phyloP scores from a whole-genome alignment of 495 filamentous ascomycete genomes.

The Talaromyces proteolyticus region DNA sequence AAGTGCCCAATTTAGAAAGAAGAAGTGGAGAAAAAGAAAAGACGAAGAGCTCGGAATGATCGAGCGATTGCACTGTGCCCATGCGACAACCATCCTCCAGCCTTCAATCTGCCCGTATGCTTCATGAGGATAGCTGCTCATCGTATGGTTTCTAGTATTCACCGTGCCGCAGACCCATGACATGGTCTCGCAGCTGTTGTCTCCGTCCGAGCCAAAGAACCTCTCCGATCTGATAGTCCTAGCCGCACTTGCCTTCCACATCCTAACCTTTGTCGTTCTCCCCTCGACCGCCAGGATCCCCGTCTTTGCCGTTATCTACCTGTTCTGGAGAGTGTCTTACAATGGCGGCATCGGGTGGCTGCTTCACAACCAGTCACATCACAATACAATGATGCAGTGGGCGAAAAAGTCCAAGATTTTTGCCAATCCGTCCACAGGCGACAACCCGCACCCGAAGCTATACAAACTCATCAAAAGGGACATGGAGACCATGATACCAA shows the following conservation, averaged over 20 bases:
- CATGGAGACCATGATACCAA: slow-evolving; percentile 87
- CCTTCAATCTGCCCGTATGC: too few species aligned
- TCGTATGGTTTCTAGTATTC: slow-evolving; percentile 61
- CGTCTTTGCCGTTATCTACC: slow-evolving; percentile 71
- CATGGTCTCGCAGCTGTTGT: slow-evolving; percentile 96
- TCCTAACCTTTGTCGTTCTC: slow-evolving; percentile 64
- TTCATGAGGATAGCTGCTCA: too few species aligned
- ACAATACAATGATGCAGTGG: slow-evolving; percentile 81
- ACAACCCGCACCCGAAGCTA: slow-evolving; percentile 73
- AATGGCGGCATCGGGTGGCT: slow-evolving; percentile 92
- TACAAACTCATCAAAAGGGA: slow-evolving; percentile 81
- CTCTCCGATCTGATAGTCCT: slow-evolving; percentile 77
- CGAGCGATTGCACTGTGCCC: too few species aligned
- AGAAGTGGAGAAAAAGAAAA: neutral
- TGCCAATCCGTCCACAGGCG: slow-evolving; percentile 70
- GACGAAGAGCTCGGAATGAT: too few species aligned
- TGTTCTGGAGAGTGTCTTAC: slow-evolving; percentile 90
- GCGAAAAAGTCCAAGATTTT: slow-evolving; percentile 80
- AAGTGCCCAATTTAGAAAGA: slow-evolving; percentile 31
- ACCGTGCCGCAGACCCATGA: slow-evolving; percentile 95
- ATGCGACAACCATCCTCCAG: too few species aligned
- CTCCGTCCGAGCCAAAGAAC: slow-evolving; percentile 94
- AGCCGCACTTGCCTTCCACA: slow-evolving; percentile 69
- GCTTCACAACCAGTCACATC: slow-evolving; percentile 81
- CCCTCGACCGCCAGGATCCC: slow-evolving; percentile 62